These are phyloP conservation scores for Effrenium voratum DNA, from an alignment of 73 alveolate genomes.

Conservation along the genomic window DNA sequence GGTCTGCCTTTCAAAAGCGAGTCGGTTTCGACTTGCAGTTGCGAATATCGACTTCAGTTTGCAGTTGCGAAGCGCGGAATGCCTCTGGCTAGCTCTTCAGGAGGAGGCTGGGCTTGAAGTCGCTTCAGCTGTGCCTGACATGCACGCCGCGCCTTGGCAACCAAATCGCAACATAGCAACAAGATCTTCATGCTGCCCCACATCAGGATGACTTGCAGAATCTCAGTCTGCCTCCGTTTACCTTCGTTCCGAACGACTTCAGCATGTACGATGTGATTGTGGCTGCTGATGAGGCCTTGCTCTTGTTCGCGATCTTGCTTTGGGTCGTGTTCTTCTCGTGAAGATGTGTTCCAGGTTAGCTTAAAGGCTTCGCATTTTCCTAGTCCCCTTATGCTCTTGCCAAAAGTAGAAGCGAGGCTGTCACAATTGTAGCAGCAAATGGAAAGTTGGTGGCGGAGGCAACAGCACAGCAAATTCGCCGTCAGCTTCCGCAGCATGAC, in stretches of 20 bases:
- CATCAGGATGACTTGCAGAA: conserved; percentile 52
- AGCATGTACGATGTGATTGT: conserved; percentile 73
- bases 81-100: neutral
- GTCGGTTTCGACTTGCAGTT: neutral
- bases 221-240: conserved; percentile 33
- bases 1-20: neutral
- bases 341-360: no score
- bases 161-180: neutral
- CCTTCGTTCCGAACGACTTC: conserved; percentile 50
- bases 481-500: neutral
- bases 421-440: no score
- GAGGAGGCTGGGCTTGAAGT: conserved; percentile 46
- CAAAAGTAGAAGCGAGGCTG: no score
- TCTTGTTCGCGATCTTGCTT: neutral
- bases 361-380: no score
- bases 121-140: conserved; percentile 51
- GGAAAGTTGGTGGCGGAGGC: no score
- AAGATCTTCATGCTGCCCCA: neutral
- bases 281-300: conserved; percentile 50
- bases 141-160: conserved; percentile 12
- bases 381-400: no score
- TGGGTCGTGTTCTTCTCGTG: neutral
- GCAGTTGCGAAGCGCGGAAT: neutral
- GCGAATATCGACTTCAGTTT: neutral
- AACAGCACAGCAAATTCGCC: neutral